Conservation (phyloP, 2,329 filamentous ascomycete species). For the Colletotrichum brevisporum region DNA sequence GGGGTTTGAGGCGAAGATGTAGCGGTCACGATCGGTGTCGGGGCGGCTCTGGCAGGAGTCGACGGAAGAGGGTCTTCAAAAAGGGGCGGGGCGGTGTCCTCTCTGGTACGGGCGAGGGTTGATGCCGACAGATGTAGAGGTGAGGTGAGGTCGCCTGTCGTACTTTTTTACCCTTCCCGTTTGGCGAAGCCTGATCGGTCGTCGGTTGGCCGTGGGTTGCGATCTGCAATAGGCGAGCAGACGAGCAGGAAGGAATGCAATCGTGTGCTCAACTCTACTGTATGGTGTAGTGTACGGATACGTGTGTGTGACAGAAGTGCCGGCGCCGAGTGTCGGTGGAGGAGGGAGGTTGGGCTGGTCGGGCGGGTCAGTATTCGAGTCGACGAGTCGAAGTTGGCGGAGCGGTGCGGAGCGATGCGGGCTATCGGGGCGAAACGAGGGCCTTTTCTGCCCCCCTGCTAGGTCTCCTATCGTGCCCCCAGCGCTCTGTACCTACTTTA, state of each 20-base stretch:
- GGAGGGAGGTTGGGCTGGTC: conserved; percentile 38
- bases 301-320: conserved; percentile 35
- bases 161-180: too few species aligned
- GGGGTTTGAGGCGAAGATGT: conserved; percentile 23
- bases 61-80: conserved; percentile 21
- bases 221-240: conserved; percentile 15
- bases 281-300: conserved; percentile 6
- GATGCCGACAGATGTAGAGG: conserved; percentile 4
- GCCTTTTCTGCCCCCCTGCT: conserved; percentile 25
- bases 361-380: conserved; percentile 39
- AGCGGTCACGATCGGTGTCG: conserved; percentile 34
- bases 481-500: not conserved
- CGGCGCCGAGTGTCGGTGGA: conserved; percentile 40
- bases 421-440: conserved; percentile 39
- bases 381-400: conserved; percentile 37
- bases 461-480: not conserved
- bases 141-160: not conserved
- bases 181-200: not conserved
- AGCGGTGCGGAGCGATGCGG: conserved; percentile 40
- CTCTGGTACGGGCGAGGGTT: not conserved
- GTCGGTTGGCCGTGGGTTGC: conserved; percentile 12
- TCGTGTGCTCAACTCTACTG: not conserved
- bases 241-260: conserved; percentile 1
- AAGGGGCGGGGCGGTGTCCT: conserved; percentile 6
- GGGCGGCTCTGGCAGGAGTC: conserved; percentile 21